Conservation (phyloP, 2,329 filamentous ascomycete species). For the Thermoascus crustaceus region DNA sequence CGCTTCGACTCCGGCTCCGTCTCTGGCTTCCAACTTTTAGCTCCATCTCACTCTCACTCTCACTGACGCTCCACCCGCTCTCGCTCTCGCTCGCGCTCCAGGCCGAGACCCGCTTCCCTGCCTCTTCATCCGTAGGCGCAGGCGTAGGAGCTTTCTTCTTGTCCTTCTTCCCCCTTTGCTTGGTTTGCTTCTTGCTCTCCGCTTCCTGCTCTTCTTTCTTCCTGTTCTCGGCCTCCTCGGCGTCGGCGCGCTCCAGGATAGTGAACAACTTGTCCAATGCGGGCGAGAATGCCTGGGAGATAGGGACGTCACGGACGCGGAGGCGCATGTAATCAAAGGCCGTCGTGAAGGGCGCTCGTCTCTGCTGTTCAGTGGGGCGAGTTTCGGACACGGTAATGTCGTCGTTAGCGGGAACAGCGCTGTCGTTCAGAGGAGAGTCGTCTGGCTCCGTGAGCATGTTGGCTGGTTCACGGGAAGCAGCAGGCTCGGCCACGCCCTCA, state of each 20-base stretch:
- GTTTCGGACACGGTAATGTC: not conserved
- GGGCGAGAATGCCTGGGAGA: constrained; percentile 50
- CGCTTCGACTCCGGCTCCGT: constrained; percentile 8
- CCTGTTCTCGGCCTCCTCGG: constrained; percentile 19
- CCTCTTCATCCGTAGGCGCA: constrained; percentile 1
- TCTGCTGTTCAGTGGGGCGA: constrained; percentile 7
- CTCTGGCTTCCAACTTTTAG: not conserved
- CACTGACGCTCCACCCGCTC: constrained; percentile 21
- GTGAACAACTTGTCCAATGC: constrained; percentile 47
- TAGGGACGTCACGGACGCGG: constrained; percentile 49
- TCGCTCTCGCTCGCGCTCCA: constrained; percentile 33
- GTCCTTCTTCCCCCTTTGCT: constrained; percentile 11
- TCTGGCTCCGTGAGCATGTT: constrained; percentile 20
- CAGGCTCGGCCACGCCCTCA: constrained; percentile 8
- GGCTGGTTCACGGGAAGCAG: constrained; percentile 8
- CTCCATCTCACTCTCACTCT: constrained; percentile 7
- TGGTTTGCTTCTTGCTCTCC: constrained; percentile 14
- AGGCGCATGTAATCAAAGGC: constrained; percentile 60
- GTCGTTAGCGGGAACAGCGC: constrained; percentile 11
- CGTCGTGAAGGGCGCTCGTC: constrained; percentile 49
- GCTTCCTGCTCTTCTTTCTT: constrained; percentile 14
- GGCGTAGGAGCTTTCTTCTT: constrained; percentile 13
- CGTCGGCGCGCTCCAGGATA: constrained; percentile 25
- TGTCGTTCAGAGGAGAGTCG: constrained; percentile 4
- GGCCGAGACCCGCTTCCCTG: constrained; percentile 11